A percentile compares a stretch with the other conserved stretches of the same genome.
These are phyloP conservation scores for Microcos paniculata DNA, from an alignment of 345 rosid species.

Conservation along the genomic window DNA sequence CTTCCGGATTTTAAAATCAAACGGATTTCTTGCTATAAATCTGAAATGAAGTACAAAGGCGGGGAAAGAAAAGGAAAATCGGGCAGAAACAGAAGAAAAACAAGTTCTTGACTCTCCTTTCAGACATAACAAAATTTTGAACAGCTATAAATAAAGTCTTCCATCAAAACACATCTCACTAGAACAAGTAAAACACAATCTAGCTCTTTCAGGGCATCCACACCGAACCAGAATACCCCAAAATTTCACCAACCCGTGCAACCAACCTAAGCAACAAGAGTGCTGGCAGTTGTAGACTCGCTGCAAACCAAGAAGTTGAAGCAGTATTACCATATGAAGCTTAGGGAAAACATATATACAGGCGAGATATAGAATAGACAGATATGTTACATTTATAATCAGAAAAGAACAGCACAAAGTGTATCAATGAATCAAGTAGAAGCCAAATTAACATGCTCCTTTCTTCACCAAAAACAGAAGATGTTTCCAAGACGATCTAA, in stretches of 20 bases:
- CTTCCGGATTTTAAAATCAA: background rate
- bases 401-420: background rate
- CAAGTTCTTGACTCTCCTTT: background rate
- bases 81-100: background rate
- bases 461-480: background rate
- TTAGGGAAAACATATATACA: background rate
- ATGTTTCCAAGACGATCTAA: background rate
- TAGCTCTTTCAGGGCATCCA: background rate
- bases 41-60: background rate
- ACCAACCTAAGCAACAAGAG: slow-evolving; percentile 45
- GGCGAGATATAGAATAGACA: background rate
- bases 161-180: background rate
- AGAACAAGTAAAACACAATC: slow-evolving; percentile 1
- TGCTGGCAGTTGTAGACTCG: slow-evolving; percentile 60
- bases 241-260: background rate
- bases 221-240: background rate
- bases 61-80: background rate
- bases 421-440: background rate
- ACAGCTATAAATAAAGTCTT: slow-evolving; percentile 8
- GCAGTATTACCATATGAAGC: background rate
- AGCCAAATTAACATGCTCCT: background rate
- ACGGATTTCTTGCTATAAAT: background rate
- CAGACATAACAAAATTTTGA: slow-evolving; percentile 5
- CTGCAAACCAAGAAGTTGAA: slow-evolving; percentile 28
- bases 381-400: background rate